Conservation (phyloP, 1,284 basidiomycete genomes). For the Sanghuangporus baumii region DNA sequence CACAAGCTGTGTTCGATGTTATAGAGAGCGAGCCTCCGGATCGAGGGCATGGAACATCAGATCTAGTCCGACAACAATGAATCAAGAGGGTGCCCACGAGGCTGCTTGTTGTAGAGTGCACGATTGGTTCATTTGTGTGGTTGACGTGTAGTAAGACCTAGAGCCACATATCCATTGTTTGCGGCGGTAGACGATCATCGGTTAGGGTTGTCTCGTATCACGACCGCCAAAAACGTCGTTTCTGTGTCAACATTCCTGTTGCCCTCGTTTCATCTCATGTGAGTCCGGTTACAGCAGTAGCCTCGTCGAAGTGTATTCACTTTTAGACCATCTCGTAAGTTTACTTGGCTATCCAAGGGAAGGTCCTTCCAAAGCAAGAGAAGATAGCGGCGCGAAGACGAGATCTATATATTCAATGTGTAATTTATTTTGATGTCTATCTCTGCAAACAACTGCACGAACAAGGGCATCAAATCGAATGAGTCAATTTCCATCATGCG, state of each 20-base stretch:
- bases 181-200: not conserved
- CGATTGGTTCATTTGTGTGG: not conserved
- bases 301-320: not conserved
- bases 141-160: not conserved
- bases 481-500: conserved; percentile 15
- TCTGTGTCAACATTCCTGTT: not conserved
- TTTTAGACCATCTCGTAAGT: not conserved
- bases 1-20: not conserved
- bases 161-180: not conserved
- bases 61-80: not conserved
- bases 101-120: not conserved
- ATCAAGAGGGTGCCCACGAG: conserved; percentile 1
- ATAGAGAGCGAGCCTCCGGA: not conserved
- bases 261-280: conserved; percentile 1
- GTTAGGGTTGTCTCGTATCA: conserved; percentile 2
- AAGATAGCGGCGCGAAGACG: not conserved
- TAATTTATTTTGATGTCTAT: conserved; percentile 2
- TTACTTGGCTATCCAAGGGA: not conserved
- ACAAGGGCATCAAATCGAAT: conserved; percentile 12
- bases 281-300: not conserved
- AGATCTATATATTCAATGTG: not conserved
- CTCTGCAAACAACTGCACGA: conserved; percentile 2
- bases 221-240: conserved; percentile 1
- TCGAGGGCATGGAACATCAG: not conserved
- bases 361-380: not conserved